Evolutionary conservation across 1,284 basidiomycete genomes (phyloP), one percentile per base, ranked within the genome.

Genomic region (Cryptococcus maquisensis): DNA sequence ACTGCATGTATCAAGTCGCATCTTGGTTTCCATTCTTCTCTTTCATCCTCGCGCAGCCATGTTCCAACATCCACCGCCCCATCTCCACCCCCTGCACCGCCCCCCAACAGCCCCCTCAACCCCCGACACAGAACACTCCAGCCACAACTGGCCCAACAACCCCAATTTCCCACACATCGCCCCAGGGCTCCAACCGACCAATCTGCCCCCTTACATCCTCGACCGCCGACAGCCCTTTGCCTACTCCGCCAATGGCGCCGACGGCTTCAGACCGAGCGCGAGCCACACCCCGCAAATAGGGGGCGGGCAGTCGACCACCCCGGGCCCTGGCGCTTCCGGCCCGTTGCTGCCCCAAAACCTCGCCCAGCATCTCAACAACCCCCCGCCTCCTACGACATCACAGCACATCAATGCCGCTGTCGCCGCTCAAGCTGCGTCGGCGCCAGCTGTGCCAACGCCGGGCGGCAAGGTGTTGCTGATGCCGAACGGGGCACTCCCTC

Each of bases 321-420:
- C 52, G 4, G 48, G 43, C 32, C 32, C 39, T 12, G 56, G 49
- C 5, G 53, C 52, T 10, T 59, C 61, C 16, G 59, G 67, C 36
- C 68, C 70, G 15, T 61, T 74, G 7, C 60, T 77, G 16, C 69
- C 73, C n/a, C 66, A 76, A 47, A 73, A 73, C 47, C 67, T 75
- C 32, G 67, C 73, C 16, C 63, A 73, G 60, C 69, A 77, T 61
- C 61, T 76, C 42, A 78, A 78, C 66, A 78, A 78, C 65, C 77
- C 77, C 0, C 72, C 74, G 6, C 59, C 73, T 12, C 75, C 76
- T 3, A 55, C 63, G 28, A 28, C 59, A 50, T 36, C 60, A 52
- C 43, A 59, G 57, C 57, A 52, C 52, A 48, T 56, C 60, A 47
- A 60, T 50, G 24, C 24, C 24, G 4, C 36, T 7, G 53, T 52